These are phyloP conservation scores for Pseudomonodictys pantanalensis DNA, from an alignment of 495 filamentous ascomycete species.

Conservation along the genomic window DNA sequence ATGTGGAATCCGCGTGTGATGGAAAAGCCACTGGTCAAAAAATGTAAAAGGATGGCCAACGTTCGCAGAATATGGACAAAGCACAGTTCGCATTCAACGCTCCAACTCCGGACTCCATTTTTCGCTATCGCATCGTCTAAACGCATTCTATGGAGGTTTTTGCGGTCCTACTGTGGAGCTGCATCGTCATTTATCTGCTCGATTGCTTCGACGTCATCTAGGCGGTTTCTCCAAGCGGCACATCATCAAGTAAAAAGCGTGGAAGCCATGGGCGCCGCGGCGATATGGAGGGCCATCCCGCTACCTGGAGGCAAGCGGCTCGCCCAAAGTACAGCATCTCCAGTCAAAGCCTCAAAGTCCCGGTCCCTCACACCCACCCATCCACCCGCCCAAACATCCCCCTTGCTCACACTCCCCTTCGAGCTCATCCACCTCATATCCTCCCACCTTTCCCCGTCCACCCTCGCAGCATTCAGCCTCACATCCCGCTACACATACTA, in stretches of 20 bases:
- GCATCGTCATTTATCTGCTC: conserved; percentile 7
- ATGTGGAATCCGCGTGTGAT: neutral
- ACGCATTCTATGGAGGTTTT: neutral
- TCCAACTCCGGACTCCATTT: neutral
- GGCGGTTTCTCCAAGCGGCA: no score
- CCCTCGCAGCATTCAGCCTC: conserved; percentile 18
- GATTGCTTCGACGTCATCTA: conserved; percentile 8
- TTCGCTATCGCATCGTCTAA: no score
- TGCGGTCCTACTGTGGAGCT: conserved; percentile 1
- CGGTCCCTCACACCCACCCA: no score
- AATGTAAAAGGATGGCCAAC: neutral
- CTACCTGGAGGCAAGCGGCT: neutral
- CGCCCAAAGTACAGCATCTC: neutral
- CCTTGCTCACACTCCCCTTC: conserved; percentile 15
- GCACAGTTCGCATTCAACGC: neutral
- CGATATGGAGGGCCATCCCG: no score
- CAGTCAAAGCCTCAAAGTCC: neutral
- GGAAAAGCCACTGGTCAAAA: neutral
- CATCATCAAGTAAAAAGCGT: no score
- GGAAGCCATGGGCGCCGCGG: no score
- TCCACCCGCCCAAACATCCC: neutral
- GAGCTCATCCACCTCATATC: conserved; percentile 27
- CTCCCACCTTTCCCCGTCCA: conserved; percentile 6
- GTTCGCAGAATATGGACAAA: neutral
- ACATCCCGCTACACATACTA: conserved; percentile 20